A percentile compares a stretch with the other conserved stretches of the same genome.
phyloP scores from a whole-genome alignment of 495 filamentous ascomycete genomes.

The Neurospora sp. region DNA sequence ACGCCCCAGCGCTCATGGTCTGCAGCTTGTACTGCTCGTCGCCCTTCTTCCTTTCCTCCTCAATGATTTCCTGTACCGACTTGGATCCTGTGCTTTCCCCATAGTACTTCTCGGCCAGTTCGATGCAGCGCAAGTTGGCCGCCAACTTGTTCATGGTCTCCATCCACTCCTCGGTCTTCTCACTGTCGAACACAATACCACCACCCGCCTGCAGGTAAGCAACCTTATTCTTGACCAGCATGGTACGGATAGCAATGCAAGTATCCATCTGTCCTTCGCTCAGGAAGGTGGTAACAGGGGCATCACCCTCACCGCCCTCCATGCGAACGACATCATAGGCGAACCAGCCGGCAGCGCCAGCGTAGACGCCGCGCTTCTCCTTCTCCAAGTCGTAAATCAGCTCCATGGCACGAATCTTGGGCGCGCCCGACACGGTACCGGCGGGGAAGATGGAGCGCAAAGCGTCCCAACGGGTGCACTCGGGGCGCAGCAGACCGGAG shows the following conservation, averaged over 20 bases:
- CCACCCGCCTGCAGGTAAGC: constrained; percentile 95
- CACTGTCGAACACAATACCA: constrained; percentile 93
- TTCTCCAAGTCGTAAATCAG: constrained; percentile 87
- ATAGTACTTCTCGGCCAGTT: constrained; percentile 67
- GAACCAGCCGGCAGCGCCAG: constrained; percentile 93
- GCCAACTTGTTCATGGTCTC: constrained; percentile 97
- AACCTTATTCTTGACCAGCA: constrained; percentile 83
- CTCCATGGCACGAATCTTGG: constrained; percentile 94
- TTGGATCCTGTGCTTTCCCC: constrained; percentile 16
- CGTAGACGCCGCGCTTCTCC: constrained; percentile 92
- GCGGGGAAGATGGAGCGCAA: constrained; percentile 95
- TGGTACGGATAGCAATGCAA: constrained; percentile 94
- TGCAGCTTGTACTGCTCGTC: constrained; percentile 19
- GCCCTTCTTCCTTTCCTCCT: constrained; percentile 25
- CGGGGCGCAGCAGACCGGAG: constrained; percentile 69
- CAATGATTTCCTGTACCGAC: constrained; percentile 26
- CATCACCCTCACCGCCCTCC: constrained; percentile 12
- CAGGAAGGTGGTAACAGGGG: constrained; percentile 20
- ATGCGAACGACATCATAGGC: constrained; percentile 50
- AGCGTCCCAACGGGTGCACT: constrained; percentile 86
- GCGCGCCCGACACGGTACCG: constrained; percentile 86
- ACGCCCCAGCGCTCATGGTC: constrained; percentile 14
- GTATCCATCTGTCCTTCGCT: constrained; percentile 90
- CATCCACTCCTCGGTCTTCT: constrained; percentile 85
- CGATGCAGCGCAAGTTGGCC: constrained; percentile 80